Evolutionary conservation across 192 early-diverging fungal species (phyloP).

Genomic region (Thoreauomyces humboldtii): DNA sequence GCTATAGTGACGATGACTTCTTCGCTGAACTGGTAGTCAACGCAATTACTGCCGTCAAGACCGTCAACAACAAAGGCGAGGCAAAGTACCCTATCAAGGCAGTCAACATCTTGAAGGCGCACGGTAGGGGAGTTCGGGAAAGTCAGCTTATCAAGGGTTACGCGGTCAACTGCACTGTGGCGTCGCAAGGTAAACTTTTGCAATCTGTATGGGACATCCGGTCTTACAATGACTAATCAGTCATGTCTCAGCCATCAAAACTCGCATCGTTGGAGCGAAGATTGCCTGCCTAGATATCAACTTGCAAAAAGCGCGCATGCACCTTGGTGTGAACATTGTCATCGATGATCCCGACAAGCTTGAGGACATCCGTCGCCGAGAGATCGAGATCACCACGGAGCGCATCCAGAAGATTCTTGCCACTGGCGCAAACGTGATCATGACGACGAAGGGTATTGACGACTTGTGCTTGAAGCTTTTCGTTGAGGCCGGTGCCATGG

Average conservation of each 20-base stretch:
- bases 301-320: slow-evolving; percentile 97
- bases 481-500: slow-evolving; percentile 97
- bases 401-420: slow-evolving; percentile 92
- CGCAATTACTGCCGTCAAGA: slow-evolving; percentile 89
- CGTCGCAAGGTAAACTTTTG: slow-evolving; percentile 82
- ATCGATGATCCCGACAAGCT: slow-evolving; percentile 98
- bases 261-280: slow-evolving; percentile 80
- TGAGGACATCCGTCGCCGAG: slow-evolving; percentile 92
- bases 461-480: slow-evolving; percentile 98
- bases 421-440: slow-evolving; percentile 93
- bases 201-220: no score
- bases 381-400: slow-evolving; percentile 94
- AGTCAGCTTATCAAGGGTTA: slow-evolving; percentile 88
- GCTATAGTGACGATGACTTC: slow-evolving; percentile 83
- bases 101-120: slow-evolving; percentile 96
- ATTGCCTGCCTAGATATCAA: slow-evolving; percentile 99
- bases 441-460: slow-evolving; percentile 99
- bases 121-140: slow-evolving; percentile 90
- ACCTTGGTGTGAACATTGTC: slow-evolving; percentile 95
- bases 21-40: slow-evolving; percentile 96
- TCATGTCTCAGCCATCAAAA: slow-evolving; percentile 90
- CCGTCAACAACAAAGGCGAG: slow-evolving; percentile 77
- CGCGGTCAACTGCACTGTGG: slow-evolving; percentile 96
- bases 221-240: no score
- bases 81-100: slow-evolving; percentile 94